Base-by-base conservation (phyloP, 345 rosid genomes). In the Populus ilicifolia region DNA sequence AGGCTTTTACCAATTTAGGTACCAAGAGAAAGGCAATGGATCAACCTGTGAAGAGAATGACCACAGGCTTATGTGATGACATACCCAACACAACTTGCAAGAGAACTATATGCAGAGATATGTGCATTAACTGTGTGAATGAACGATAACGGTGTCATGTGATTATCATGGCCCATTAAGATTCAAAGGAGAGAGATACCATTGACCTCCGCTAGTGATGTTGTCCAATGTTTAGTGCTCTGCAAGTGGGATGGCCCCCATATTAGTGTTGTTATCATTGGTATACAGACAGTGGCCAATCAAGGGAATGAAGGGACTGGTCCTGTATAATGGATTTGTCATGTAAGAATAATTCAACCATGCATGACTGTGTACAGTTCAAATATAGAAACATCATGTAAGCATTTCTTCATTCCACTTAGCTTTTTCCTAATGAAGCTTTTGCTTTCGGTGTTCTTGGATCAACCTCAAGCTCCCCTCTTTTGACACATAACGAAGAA, bases 221-320 rank as follows among this genome's bases (percentile, higher is more conserved):
- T 78, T 70, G 61, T 79, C 86, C 80, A 70, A 69, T 69, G 66
- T 76, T 83, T 69, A 88, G 90, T 88, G 87, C 83, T 83, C 66
- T 68, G 78, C 86, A 78, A 85, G 91, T 90, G 89, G 91, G 80
- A 83, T 82, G 88, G 83, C 79, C 86, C 87, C 81, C 76, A 67
- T 76, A 74, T 68, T 73, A 56, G 75, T 43, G 77, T 72, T 80
- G 79, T 72, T 88, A 86, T 86, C 81, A 88, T 84, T 81, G 74
- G 81, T 86, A 76, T 65, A 25, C 67, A 79, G 82, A 83, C 76
- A 73, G 83, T 86, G 89, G 80, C 87, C 79, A 80, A 81, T 80
- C 85, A 70, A 85, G 72, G 69, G 74, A 74, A 39, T 75, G 82
- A 87, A 74, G 76, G 56, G 85, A 77, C 83, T 78, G 67, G 46